Percentiles rank a stretch among this genome's conserved stretches.
phyloP scores from a whole-genome alignment of 2,329 filamentous ascomycete genomes.

The Colletotrichum salicis region DNA sequence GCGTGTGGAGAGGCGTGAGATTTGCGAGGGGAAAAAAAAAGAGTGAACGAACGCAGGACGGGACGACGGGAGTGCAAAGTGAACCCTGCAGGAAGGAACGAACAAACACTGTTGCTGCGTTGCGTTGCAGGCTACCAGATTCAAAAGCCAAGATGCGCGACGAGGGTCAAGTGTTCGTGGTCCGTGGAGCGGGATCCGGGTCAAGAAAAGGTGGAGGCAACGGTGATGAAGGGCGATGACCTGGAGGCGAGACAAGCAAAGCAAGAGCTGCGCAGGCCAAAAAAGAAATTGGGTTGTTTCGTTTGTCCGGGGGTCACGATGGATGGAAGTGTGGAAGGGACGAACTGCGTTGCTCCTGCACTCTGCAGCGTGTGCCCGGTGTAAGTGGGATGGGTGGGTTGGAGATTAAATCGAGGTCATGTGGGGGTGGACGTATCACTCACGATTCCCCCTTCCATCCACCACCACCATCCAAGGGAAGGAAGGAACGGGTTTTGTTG shows the following conservation, averaged over 20 bases:
- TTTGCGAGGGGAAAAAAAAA: not conserved
- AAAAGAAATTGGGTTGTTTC: constrained; percentile 23
- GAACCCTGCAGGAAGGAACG: constrained; percentile 18
- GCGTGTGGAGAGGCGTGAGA: not conserved
- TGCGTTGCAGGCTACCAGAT: not conserved
- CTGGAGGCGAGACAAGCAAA: constrained; percentile 31
- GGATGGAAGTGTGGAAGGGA: not conserved
- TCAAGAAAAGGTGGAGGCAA: constrained; percentile 14
- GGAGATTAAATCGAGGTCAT: not conserved
- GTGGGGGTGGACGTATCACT: not conserved
- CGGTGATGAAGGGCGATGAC: constrained; percentile 23
- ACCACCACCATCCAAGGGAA: not conserved
- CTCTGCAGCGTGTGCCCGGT: not conserved
- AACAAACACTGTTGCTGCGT: not conserved
- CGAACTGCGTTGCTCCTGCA: not conserved
- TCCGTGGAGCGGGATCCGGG: not conserved
- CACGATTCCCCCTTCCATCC: too few relatives aligned
- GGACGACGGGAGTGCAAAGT: constrained; percentile 20
- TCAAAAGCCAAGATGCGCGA: not conserved
- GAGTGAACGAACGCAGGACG: constrained; percentile 1
- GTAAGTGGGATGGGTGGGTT: not conserved
- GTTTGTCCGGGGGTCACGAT: constrained; percentile 5
- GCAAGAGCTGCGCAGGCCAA: not conserved
- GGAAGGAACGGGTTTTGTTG: not conserved
- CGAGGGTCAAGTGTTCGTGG: constrained; percentile 1